Conservation (phyloP, 78 protist genomes). For the Emiliania huxleyi region DNA sequence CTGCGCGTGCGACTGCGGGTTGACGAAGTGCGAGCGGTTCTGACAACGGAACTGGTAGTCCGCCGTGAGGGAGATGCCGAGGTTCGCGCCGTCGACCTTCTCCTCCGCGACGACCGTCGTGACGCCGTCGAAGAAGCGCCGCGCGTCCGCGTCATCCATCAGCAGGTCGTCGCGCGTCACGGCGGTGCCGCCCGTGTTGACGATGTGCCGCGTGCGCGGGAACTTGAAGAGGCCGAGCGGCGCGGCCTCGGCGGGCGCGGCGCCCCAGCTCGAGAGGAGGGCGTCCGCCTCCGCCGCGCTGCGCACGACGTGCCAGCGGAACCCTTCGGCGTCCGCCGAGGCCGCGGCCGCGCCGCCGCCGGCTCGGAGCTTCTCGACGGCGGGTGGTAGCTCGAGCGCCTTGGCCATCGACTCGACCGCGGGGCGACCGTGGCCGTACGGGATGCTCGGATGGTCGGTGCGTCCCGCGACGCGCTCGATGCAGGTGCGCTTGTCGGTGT, state of each 20-base stretch:
- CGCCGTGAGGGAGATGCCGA: conserved; percentile 6
- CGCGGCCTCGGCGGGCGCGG: not conserved
- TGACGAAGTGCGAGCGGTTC: conserved; percentile 58
- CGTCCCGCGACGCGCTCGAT: not conserved
- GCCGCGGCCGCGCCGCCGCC: no score
- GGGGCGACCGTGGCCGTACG: not conserved
- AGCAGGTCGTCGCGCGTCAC: conserved; percentile 50
- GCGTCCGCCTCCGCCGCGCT: no score
- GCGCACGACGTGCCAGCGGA: no score
- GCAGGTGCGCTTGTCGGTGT: not conserved
- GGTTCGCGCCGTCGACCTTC: conserved; percentile 57
- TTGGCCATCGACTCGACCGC: not conserved
- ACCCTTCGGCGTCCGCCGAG: no score
- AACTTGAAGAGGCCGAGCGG: conserved; percentile 15
- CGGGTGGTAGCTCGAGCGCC: not conserved
- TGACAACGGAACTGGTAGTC: not conserved
- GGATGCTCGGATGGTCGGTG: conserved; percentile 9
- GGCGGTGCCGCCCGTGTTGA: conserved; percentile 25
- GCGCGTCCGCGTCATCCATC: not conserved
- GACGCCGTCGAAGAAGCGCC: not conserved
- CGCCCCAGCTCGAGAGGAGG: conserved; percentile 1
- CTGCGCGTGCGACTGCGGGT: not conserved
- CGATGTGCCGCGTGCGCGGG: conserved; percentile 34
- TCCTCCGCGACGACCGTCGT: conserved; percentile 2
- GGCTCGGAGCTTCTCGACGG: no score